A percentile compares a stretch with the other conserved stretches of the same genome.
Conservation (phyloP, 257 asterid genomes). For the Salvia miltiorrhiza region DNA sequence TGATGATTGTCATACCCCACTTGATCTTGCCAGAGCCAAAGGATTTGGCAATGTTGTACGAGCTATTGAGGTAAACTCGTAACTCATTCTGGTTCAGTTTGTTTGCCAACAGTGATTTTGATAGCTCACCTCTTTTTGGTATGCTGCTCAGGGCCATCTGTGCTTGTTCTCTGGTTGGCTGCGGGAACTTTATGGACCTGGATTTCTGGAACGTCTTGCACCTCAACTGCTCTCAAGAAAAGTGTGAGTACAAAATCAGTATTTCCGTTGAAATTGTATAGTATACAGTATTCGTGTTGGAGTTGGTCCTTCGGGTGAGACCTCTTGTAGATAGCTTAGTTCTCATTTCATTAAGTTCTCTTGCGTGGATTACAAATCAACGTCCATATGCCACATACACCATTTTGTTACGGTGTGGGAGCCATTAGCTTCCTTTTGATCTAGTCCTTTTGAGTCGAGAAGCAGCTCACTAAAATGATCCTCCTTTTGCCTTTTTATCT, state of each 20-base stretch:
- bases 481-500: background rate
- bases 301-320: background rate
- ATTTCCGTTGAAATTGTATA: background rate
- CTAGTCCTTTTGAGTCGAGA: background rate
- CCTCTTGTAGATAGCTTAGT: background rate
- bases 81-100: background rate
- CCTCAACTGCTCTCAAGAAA: slow-evolving; percentile 81
- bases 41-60: slow-evolving; percentile 85
- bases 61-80: slow-evolving; percentile 69
- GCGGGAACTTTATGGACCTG: slow-evolving; percentile 82
- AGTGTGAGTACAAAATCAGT: slow-evolving; percentile 57
- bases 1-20: slow-evolving; percentile 90
- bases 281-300: background rate
- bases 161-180: slow-evolving; percentile 96
- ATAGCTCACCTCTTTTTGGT: background rate
- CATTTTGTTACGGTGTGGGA: background rate
- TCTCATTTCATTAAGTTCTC: background rate
- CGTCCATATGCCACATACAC: background rate
- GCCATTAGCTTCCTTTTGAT: background rate
- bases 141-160: slow-evolving; percentile 57
- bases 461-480: background rate
- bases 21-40: slow-evolving; percentile 89
- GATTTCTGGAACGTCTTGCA: slow-evolving; percentile 75
- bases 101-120: background rate
- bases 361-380: background rate